Evolutionary conservation across 306 rosid genomes (phyloP).

Genomic region (Dalbergia cultrata): DNA sequence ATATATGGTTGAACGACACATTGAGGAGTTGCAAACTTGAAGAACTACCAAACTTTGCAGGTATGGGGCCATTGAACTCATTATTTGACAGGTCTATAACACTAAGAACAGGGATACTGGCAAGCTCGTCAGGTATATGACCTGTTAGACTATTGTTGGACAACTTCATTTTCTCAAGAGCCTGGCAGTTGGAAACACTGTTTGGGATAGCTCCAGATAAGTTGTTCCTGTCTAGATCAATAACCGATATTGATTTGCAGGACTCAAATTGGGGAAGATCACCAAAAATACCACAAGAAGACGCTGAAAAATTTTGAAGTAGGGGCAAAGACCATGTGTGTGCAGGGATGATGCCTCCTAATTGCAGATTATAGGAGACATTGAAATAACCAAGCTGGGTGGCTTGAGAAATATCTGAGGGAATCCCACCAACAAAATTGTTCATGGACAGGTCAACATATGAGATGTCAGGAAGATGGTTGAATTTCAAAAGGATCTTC

Average conservation of each 20-base stretch:
- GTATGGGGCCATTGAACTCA: constrained; percentile 73
- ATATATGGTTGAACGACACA: constrained; percentile 85
- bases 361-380: constrained; percentile 67
- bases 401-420: constrained; percentile 71
- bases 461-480: constrained; percentile 64
- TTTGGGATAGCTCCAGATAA: constrained; percentile 68
- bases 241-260: constrained; percentile 67
- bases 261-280: constrained; percentile 67
- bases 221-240: constrained; percentile 69
- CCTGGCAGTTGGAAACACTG: constrained; percentile 69
- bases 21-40: constrained; percentile 76
- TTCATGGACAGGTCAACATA: constrained; percentile 80
- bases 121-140: constrained; percentile 81
- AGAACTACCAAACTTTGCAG: constrained; percentile 68
- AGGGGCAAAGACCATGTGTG: constrained; percentile 66
- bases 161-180: constrained; percentile 63
- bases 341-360: constrained; percentile 73
- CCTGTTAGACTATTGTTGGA: constrained; percentile 76
- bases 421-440: constrained; percentile 83
- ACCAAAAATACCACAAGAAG: constrained; percentile 72
- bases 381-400: constrained; percentile 73
- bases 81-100: constrained; percentile 78
- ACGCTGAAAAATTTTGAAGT: constrained; percentile 83
- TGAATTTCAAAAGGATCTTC: constrained; percentile 69
- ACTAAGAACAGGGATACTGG: constrained; percentile 65